Evolutionary conservation across 2,329 filamentous ascomycete species (phyloP), one percentile per base, ranked within the genome.

Genomic region (Claviceps paspali): DNA sequence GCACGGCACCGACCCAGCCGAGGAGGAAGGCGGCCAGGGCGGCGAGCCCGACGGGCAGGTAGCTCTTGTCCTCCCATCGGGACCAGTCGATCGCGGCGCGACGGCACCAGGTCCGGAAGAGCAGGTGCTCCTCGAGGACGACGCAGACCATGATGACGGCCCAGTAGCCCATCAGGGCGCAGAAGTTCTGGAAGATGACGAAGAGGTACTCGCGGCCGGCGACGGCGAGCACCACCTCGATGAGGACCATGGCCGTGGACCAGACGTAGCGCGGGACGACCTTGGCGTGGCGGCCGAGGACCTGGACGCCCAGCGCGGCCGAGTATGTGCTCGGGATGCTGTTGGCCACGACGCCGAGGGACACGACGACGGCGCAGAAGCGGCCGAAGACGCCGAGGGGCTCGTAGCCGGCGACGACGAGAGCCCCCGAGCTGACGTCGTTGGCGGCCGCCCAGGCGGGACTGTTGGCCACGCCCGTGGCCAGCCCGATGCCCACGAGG

Each of bases 301-400:
- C 68, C 49, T 77, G 72, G 50, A 73, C 68, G 50, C 73, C 73
- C 33, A 76, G 57, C 5, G 70, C 67, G 33, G 72, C 62, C 34
- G 67, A 67, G 55, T 76, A 76, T 46, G 68, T 64, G 2, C 67
- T 70, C 0, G 65, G 68, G 0, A 68, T 59, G 19, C 73, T 58
- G 49, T 76, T 76, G 27, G 68, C 70, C 15, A 76, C 55, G 38
- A 76, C 52, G 5, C 64, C 65, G 14, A 73, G 59, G 1, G 68
- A 63, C 2, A 76, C 61, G 4, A 76, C 45, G 3, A 76, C 70
- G 2, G 68, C 63, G 22, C 73, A 60, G 45, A 76, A 70, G 35
- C 65, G 65, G 14, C 71, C 72, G 38, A 77, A 76, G 0, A 67
- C 67, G 15, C 61, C 62, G 0, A 67, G 64, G 1, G 68, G 67